Conservation (phyloP, 495 filamentous ascomycete genomes). For the Aspergillus homomorphus region DNA sequence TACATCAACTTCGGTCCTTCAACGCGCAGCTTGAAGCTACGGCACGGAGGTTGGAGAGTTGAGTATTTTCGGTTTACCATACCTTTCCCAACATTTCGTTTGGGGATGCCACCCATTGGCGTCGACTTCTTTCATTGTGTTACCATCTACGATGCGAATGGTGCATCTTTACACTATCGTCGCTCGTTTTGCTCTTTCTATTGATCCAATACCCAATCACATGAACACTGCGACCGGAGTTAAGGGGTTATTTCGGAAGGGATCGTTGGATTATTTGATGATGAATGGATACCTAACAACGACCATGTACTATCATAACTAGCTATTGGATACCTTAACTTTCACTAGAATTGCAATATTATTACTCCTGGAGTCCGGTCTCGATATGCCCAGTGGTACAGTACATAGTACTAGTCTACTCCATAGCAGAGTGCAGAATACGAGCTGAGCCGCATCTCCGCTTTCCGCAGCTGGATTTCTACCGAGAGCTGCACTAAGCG, state of each 20-base stretch:
- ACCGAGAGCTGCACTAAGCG: too few species aligned
- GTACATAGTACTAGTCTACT: too few species aligned
- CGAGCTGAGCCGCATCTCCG: too few species aligned
- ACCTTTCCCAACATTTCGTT: not conserved
- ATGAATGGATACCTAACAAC: not conserved
- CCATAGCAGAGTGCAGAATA: too few species aligned
- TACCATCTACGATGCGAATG: not conserved
- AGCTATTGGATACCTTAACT: not conserved
- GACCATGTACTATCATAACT: not conserved
- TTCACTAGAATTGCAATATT: too few species aligned
- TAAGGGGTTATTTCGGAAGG: not conserved
- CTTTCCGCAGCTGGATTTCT: too few species aligned
- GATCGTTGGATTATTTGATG: not conserved
- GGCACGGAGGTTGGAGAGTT: constrained; percentile 32
- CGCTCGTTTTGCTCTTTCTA: not conserved
- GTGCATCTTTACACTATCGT: not conserved
- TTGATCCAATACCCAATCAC: not conserved
- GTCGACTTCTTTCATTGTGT: constrained; percentile 4
- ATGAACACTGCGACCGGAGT: not conserved
- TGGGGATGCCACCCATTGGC: constrained; percentile 1
- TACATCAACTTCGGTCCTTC: constrained; percentile 42
- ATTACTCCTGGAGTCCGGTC: too few species aligned
- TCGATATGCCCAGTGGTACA: too few species aligned
- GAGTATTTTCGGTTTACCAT: not conserved
- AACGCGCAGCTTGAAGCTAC: constrained; percentile 44